These are phyloP conservation scores for Lentinus brumalis DNA, from an alignment of 768 basidiomycete genomes.

Conservation along the genomic window DNA sequence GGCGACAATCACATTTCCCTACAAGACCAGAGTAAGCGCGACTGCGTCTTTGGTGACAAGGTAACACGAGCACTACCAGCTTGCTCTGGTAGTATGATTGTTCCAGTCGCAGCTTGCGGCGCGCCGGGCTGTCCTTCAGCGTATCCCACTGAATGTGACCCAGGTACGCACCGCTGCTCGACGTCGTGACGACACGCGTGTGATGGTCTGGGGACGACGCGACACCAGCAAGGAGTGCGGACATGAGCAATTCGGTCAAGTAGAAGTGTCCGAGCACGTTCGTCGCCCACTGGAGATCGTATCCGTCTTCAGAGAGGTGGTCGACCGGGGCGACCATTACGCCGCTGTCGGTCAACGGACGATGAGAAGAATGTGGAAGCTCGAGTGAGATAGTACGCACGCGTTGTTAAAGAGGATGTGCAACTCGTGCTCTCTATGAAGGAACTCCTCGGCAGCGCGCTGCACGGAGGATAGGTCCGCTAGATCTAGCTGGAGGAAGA, in stretches of 20 bases:
- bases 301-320: slow-evolving; percentile 47
- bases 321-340: slow-evolving; percentile 49
- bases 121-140: slow-evolving; percentile 29
- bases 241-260: slow-evolving; percentile 47
- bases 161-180: slow-evolving; percentile 42
- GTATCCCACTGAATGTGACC: slow-evolving; percentile 35
- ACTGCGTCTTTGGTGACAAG: no score
- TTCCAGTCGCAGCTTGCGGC: slow-evolving; percentile 17
- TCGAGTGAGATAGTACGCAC: slow-evolving; percentile 31
- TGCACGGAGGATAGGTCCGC: slow-evolving; percentile 39
- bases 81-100: slow-evolving; percentile 41
- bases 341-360: slow-evolving; percentile 37
- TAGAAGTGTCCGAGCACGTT: slow-evolving; percentile 48
- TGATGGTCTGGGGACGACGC: slow-evolving; percentile 43
- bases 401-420: slow-evolving; percentile 57
- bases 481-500: slow-evolving; percentile 50
- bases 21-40: not conserved
- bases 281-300: slow-evolving; percentile 57
- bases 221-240: slow-evolving; percentile 43
- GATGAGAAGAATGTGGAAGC: not conserved
- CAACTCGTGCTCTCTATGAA: slow-evolving; percentile 47
- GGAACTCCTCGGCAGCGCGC: slow-evolving; percentile 40
- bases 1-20: slow-evolving; percentile 50
- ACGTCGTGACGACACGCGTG: slow-evolving; percentile 49
- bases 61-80: slow-evolving; percentile 38